Evolutionary conservation across 495 filamentous ascomycete genomes (phyloP).

Genomic region (Aspergillus campestris): DNA sequence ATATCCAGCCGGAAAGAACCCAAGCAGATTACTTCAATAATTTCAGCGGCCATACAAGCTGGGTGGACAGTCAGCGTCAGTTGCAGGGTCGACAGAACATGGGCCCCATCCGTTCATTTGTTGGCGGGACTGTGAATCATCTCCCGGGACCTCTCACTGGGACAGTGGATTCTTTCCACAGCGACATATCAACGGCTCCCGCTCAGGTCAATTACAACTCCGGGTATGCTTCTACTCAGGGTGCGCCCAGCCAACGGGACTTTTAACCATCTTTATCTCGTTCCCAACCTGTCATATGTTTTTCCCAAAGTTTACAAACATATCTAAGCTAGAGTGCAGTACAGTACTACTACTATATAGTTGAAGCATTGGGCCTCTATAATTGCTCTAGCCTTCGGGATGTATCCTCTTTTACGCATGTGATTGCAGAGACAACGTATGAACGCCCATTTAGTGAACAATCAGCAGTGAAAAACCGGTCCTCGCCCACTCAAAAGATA

Average conservation of each 20-base stretch:
- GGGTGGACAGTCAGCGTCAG: constrained; percentile 21
- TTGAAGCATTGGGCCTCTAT: too few relatives aligned
- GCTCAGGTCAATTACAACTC: constrained; percentile 26
- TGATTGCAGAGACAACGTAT: too few relatives aligned
- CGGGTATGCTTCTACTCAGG: constrained; percentile 26
- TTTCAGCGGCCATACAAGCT: constrained; percentile 17
- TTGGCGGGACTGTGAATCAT: constrained; percentile 13
- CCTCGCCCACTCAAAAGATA: too few relatives aligned
- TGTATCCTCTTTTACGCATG: too few relatives aligned
- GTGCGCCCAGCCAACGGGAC: constrained; percentile 18
- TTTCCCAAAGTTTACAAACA: not conserved
- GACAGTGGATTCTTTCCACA: constrained; percentile 8
- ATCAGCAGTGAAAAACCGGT: too few relatives aligned
- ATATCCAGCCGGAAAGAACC: constrained; percentile 19
- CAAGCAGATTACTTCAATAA: constrained; percentile 28
- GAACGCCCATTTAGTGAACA: too few relatives aligned
- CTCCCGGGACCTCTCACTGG: constrained; percentile 14
- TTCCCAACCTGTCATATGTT: not conserved
- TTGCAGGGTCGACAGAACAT: constrained; percentile 16
- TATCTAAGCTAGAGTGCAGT: not conserved
- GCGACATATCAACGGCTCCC: constrained; percentile 24
- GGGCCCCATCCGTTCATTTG: constrained; percentile 18
- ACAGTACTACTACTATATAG: too few relatives aligned
- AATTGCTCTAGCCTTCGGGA: too few relatives aligned
- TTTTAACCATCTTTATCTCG: constrained; percentile 9